A percentile compares a stretch with the other conserved stretches of the same genome.
Conservation (phyloP, 1,284 basidiomycete species). For the Malassezia equina region DNA sequence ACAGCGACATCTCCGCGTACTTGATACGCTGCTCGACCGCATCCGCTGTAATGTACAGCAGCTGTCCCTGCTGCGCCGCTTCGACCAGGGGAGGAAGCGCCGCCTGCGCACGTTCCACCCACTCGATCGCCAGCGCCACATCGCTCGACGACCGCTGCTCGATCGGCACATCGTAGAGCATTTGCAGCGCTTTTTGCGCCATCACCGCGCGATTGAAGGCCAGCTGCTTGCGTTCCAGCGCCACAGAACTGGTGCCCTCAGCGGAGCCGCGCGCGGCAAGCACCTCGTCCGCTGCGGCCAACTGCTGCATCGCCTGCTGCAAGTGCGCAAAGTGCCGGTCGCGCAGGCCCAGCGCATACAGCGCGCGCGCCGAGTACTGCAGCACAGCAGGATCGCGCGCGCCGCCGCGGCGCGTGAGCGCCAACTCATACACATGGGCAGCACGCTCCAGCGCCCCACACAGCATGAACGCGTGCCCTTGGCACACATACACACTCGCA, state of each 20-base stretch:
- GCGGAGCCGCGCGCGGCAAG: slow-evolving; percentile 1
- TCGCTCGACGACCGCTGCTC: slow-evolving; percentile 26
- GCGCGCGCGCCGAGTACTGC: slow-evolving; percentile 39
- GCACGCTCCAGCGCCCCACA: slow-evolving; percentile 42
- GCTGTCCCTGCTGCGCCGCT: slow-evolving; percentile 28
- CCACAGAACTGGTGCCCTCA: slow-evolving; percentile 3
- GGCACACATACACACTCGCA: slow-evolving; percentile 44
- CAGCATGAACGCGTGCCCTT: slow-evolving; percentile 45
- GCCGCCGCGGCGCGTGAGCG: slow-evolving; percentile 26
- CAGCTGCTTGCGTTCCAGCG: slow-evolving; percentile 29
- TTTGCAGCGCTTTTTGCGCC: slow-evolving; percentile 39
- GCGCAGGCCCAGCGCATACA: slow-evolving; percentile 39
- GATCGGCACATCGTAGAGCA: slow-evolving; percentile 37
- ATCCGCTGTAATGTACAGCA: slow-evolving; percentile 39
- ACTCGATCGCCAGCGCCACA: slow-evolving; percentile 28
- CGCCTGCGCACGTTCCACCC: slow-evolving; percentile 27
- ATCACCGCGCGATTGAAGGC: slow-evolving; percentile 44
- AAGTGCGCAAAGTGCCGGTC: slow-evolving; percentile 27
- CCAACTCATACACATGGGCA: slow-evolving; percentile 40
- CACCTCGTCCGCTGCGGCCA: slow-evolving; percentile 21
- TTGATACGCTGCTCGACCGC: slow-evolving; percentile 43
- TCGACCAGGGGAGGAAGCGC: slow-evolving; percentile 18
- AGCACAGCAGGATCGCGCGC: slow-evolving; percentile 27
- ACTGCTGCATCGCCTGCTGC: slow-evolving; percentile 26
- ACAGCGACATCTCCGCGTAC: slow-evolving; percentile 36